A percentile compares a stretch with the other conserved stretches of the same genome.
These are phyloP conservation scores for Caloboletus firmus DNA, from an alignment of 1,284 basidiomycete genomes.

Conservation along the genomic window DNA sequence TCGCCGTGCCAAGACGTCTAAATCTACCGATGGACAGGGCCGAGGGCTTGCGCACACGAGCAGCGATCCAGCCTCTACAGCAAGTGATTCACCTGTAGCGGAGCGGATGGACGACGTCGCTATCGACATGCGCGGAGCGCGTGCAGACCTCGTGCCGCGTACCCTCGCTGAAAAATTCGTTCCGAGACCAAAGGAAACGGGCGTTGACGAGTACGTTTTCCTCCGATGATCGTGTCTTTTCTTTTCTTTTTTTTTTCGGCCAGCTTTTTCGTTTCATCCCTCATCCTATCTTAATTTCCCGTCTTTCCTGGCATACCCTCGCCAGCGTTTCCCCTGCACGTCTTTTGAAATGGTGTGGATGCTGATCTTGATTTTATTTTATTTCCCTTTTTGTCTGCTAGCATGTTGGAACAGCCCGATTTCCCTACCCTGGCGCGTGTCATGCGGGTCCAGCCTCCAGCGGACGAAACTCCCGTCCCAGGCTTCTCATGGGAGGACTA, in stretches of 20 bases:
- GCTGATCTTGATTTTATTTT: conserved; percentile 19
- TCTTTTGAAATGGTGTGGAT: not conserved
- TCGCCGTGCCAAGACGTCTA: conserved; percentile 16
- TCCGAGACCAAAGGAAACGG: conserved; percentile 59
- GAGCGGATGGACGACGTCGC: conserved; percentile 44
- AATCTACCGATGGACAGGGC: conserved; percentile 14
- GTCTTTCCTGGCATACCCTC: not conserved
- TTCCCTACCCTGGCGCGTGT: conserved; percentile 57
- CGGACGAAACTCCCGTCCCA: conserved; percentile 55
- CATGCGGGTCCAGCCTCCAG: conserved; percentile 57
- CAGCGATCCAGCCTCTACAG: conserved; percentile 56
- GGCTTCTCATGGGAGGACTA: conserved; percentile 77
- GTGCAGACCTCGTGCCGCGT: conserved; percentile 30
- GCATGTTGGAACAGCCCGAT: conserved; percentile 62
- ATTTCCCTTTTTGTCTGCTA: conserved; percentile 30
- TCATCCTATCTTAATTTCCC: not conserved
- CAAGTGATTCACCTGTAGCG: conserved; percentile 51
- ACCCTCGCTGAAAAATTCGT: conserved; percentile 60
- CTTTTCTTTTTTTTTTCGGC: not conserved
- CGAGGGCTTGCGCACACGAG: conserved; percentile 33
- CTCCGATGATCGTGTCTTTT: not conserved
- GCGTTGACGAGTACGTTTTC: conserved; percentile 56
- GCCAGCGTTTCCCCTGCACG: not conserved
- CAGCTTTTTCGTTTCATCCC: not conserved
- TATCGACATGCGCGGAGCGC: conserved; percentile 24